Evolutionary conservation across 2,329 filamentous ascomycete genomes (phyloP), one percentile per base, ranked within the genome.

Genomic region (Neonectria neomacrospora): DNA sequence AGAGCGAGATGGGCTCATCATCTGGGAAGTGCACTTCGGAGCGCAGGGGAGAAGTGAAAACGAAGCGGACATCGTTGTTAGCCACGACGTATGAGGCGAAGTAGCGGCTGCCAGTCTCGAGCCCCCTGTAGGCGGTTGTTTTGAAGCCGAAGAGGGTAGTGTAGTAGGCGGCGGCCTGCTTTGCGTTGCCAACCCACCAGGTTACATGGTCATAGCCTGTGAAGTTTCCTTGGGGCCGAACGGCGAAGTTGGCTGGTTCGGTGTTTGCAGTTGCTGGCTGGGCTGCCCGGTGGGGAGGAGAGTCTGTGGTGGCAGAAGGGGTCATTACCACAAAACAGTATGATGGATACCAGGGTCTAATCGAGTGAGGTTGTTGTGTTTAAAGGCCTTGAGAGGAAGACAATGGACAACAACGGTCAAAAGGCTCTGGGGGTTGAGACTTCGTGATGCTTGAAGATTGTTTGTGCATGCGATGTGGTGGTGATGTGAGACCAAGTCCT

Each of bases 141-240:
- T 87, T 83, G 82, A 97, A 97, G 59, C 93, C 94, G 83, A 97
- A 94, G 69, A 94, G 91, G 11, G 88, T 90, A 70, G 91, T 90
- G 81, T 97, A 97, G 82, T 93, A 97, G 14, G 91, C 87, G 41
- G 94, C 94, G 3, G 94, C 93, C 83, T 97, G 94, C 81, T 97
- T 97, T 72, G 95, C 94, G 77, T 98, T 98, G 76, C 94, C 94
- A 30, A 97, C 95, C 83, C 93, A 97, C 94, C 94, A 97, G 71
- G 93, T 94, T 60, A 97, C 88, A 79, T 97, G 92, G 80, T 97
- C 93, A 78, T 97, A 97, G 75, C 93, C 94, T 65, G 88, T 87
- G 82, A 97, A 94, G 76, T 84, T 86, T 72, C 79, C 65, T 72
- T 81, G 71, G 71, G 83, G 80, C 72, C 86, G 83, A 50, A 87